A percentile compares a stretch with the other conserved stretches of the same genome.
phyloP scores from a whole-genome alignment of 2,329 filamentous ascomycete genomes.

The Hypomyces perniciosus region DNA sequence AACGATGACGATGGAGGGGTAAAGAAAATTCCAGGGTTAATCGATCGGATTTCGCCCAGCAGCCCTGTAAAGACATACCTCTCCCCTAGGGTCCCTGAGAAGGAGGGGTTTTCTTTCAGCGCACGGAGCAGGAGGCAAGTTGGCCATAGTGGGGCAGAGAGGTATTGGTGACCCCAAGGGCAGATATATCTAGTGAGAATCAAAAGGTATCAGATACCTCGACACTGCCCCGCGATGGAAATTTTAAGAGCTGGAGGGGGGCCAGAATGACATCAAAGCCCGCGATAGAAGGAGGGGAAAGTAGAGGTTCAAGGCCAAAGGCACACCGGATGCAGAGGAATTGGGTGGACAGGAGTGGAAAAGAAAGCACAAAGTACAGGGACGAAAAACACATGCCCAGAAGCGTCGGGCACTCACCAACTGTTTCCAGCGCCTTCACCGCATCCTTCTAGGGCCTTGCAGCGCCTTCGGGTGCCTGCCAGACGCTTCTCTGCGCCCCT shows the following conservation, averaged over 20 bases:
- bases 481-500: constrained; percentile 31
- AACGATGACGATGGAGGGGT: constrained; percentile 7
- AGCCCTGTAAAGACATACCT: not conserved
- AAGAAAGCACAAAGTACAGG: constrained; percentile 2
- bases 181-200: not conserved
- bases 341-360: not conserved
- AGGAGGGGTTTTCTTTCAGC: not conserved
- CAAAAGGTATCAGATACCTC: constrained; percentile 5
- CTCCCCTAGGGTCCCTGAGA: no score
- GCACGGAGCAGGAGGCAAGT: no score
- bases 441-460: constrained; percentile 8
- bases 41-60: constrained; percentile 2
- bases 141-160: constrained; percentile 7
- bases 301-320: not conserved
- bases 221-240: constrained; percentile 14
- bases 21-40: not conserved
- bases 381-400: not conserved
- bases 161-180: constrained; percentile 1
- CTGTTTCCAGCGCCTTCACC: constrained; percentile 8
- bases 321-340: not conserved
- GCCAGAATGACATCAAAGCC: constrained; percentile 11
- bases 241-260: constrained; percentile 11
- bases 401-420: constrained; percentile 1
- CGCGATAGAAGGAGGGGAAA: not conserved
- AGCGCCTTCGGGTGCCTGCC: constrained; percentile 19